Conservation (phyloP, 2,329 filamentous ascomycete species). For the Aspergillus udagawae region DNA sequence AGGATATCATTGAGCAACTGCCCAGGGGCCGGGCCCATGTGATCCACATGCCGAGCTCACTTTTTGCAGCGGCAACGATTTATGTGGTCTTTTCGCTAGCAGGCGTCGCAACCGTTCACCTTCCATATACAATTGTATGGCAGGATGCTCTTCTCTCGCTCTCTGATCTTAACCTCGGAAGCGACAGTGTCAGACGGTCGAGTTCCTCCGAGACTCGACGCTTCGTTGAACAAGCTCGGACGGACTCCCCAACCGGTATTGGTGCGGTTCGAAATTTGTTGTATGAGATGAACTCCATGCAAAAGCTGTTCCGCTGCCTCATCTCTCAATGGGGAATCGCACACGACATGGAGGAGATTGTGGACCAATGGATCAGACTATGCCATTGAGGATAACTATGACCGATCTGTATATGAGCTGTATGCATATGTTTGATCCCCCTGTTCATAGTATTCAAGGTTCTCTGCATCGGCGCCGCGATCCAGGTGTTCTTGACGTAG, state of each 20-base stretch:
- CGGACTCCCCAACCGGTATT: slow-evolving; percentile 16
- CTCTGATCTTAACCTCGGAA: slow-evolving; percentile 25
- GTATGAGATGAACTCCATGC: slow-evolving; percentile 47
- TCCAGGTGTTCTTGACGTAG: slow-evolving; percentile 46
- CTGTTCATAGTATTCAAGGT: slow-evolving; percentile 49
- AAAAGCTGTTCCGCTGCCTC: slow-evolving; percentile 44
- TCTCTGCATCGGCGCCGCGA: slow-evolving; percentile 44
- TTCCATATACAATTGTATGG: slow-evolving; percentile 42
- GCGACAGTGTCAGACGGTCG: slow-evolving; percentile 19
- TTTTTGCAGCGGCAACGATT: slow-evolving; percentile 43
- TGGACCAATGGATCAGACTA: slow-evolving; percentile 43
- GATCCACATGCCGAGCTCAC: slow-evolving; percentile 43
- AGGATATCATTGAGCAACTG: slow-evolving; percentile 45
- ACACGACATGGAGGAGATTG: slow-evolving; percentile 43
- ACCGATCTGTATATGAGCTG: background rate
- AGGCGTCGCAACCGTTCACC: slow-evolving; percentile 33
- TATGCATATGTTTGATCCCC: background rate
- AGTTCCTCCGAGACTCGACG: slow-evolving; percentile 35
- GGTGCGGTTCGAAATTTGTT: slow-evolving; percentile 37
- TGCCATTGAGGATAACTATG: slow-evolving; percentile 30
- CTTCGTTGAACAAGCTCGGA: slow-evolving; percentile 32
- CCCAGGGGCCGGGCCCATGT: slow-evolving; percentile 44
- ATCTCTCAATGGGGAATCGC: slow-evolving; percentile 45
- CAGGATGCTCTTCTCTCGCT: slow-evolving; percentile 34
- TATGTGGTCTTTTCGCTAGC: slow-evolving; percentile 41